Evolutionary conservation across 73 alveolate species (phyloP).

Genomic region (Paramecium sexaurelia): DNA sequence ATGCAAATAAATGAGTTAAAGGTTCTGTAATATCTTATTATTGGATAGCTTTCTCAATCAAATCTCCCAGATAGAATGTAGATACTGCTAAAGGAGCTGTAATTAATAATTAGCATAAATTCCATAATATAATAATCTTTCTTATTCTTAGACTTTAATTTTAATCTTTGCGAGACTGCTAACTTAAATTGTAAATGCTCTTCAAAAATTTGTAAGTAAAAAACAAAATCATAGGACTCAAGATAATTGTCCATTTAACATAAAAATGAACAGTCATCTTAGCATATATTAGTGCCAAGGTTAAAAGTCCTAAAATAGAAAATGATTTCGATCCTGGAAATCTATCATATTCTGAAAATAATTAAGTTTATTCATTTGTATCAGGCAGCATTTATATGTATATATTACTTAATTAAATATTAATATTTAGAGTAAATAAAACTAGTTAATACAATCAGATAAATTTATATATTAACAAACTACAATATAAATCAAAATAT

Average conservation of each 20-base stretch:
- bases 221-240: conserved; percentile 47
- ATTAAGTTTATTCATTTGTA: background rate
- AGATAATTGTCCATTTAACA: conserved; percentile 54
- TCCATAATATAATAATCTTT: background rate
- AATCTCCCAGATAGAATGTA: conserved; percentile 34
- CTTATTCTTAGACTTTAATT: background rate
- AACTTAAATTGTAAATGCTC: background rate
- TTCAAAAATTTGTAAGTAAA: conserved; percentile 43
- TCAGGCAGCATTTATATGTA: background rate
- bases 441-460: no score
- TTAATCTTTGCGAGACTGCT: background rate
- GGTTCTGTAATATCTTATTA: conserved; percentile 13
- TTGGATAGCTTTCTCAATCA: background rate
- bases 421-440: background rate
- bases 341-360: background rate
- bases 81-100: conserved; percentile 55
- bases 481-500: no score
- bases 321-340: conserved; percentile 62
- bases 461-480: no score
- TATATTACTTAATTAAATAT: background rate
- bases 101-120: background rate
- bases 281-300: conserved; percentile 50
- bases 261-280: conserved; percentile 53
- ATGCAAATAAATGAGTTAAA: background rate
- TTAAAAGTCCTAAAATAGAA: conserved; percentile 36